phyloP scores from a whole-genome alignment of 2,329 filamentous ascomycete species.

The Nemania bipapillata region DNA sequence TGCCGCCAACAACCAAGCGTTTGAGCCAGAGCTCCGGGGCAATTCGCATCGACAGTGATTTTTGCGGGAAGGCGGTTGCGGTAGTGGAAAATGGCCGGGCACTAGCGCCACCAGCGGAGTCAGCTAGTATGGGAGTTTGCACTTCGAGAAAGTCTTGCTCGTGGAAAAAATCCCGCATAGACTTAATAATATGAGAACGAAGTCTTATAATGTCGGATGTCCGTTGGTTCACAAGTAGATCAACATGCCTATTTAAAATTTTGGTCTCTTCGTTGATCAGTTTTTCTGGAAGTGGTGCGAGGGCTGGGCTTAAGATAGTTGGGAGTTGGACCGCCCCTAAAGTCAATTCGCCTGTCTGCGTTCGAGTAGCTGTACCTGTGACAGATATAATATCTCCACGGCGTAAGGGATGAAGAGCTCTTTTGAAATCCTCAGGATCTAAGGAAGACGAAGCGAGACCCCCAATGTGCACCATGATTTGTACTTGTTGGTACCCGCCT shows the following conservation, averaged over 20 bases:
- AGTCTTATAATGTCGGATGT: conserved; percentile 76
- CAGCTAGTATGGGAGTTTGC: conserved; percentile 86
- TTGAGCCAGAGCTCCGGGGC: conserved; percentile 97
- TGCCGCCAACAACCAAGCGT: conserved; percentile 85
- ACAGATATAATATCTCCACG: conserved; percentile 79
- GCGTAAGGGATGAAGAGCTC: conserved; percentile 73
- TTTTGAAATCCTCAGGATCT: conserved; percentile 62
- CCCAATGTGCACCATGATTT: conserved; percentile 77
- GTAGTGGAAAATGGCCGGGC: conserved; percentile 86
- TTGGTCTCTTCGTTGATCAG: conserved; percentile 77
- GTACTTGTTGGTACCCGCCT: conserved; percentile 76
- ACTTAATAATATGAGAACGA: conserved; percentile 77
- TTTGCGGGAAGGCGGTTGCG: conserved; percentile 78
- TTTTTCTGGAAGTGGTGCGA: conserved; percentile 80
- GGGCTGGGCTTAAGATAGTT: conserved; percentile 76
- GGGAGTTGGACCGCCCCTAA: conserved; percentile 76
- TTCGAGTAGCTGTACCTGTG: conserved; percentile 75
- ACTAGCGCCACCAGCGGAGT: conserved; percentile 84
- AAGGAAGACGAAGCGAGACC: conserved; percentile 57
- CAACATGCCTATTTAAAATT: conserved; percentile 82
- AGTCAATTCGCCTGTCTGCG: conserved; percentile 78
- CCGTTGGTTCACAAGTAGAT: conserved; percentile 80
- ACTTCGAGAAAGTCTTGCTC: conserved; percentile 83
- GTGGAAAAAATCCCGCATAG: conserved; percentile 78
- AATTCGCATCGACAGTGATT: conserved; percentile 80